Conservation (phyloP, 192 early-diverging fungal genomes). For the Paraglomus brasilianum region DNA sequence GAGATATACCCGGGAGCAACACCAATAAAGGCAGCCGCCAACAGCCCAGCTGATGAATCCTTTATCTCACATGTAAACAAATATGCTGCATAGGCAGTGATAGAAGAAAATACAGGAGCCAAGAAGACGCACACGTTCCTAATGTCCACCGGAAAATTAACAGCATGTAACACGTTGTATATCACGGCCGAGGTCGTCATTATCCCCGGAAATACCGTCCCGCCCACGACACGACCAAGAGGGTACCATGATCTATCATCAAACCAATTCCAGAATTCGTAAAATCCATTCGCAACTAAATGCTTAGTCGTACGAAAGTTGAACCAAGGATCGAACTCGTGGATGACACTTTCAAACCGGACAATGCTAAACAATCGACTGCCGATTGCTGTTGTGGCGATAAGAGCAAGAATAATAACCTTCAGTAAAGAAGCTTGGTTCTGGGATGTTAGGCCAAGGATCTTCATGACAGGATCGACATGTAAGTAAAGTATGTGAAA, state of each 20-base stretch:
- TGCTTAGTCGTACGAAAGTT: conserved; percentile 96
- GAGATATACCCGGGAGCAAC: conserved; percentile 99
- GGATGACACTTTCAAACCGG: conserved; percentile 98
- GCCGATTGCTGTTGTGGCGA: conserved; percentile 82
- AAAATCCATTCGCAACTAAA: conserved; percentile 90
- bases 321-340: conserved; percentile 99
- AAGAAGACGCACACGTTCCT: conserved; percentile 98
- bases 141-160: conserved; percentile 97
- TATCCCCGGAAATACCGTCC: conserved; percentile 99
- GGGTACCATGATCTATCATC: conserved; percentile 99
- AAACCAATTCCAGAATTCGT: conserved; percentile 99
- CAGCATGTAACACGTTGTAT: conserved; percentile 88
- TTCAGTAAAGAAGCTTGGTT: conserved; percentile 66
- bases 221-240: conserved; percentile 97
- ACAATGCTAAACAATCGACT: conserved; percentile 97
- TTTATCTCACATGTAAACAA: conserved; percentile 91
- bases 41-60: conserved; percentile 85
- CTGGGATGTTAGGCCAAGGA: conserved; percentile 37
- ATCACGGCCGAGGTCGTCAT: conserved; percentile 98
- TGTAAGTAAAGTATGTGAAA: no score
- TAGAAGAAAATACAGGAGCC: conserved; percentile 92
- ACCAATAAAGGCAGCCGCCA: conserved; percentile 98
- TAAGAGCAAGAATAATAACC: conserved; percentile 84
- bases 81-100: conserved; percentile 96
- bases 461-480: conserved; percentile 14